Evolutionary conservation across 768 basidiomycete species (phyloP).

Genomic region (Gloeostereum incarnatum): DNA sequence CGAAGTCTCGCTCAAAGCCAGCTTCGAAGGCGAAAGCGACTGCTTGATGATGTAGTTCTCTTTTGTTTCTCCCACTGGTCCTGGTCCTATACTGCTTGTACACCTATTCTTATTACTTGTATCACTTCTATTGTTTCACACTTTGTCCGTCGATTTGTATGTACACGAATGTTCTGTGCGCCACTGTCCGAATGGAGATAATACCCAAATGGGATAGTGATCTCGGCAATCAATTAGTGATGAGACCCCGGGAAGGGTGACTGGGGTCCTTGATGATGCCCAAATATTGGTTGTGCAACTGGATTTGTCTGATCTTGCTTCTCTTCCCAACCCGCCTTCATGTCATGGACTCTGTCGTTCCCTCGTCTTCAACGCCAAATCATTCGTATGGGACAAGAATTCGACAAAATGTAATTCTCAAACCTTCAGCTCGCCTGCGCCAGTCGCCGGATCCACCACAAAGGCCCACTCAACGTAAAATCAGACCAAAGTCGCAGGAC

Average conservation of each 20-base stretch:
- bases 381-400: conserved; percentile 48
- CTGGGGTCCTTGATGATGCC: conserved; percentile 2
- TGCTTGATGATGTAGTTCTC: conserved; percentile 4
- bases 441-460: conserved; percentile 30
- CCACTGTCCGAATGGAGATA: conserved; percentile 2
- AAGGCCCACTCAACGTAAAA: conserved; percentile 18
- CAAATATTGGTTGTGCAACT: no score
- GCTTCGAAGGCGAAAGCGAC: conserved; percentile 22
- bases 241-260: no score
- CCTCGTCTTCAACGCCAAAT: no score
- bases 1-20: conserved; percentile 21
- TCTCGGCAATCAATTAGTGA: no score
- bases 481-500: conserved; percentile 12
- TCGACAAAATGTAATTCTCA: conserved; percentile 40
- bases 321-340: no score
- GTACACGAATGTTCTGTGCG: background rate
- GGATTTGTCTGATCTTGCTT: conserved; percentile 6
- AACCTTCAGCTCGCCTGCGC: conserved; percentile 41
- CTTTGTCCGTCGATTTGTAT: background rate
- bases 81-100: conserved; percentile 11
- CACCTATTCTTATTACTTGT: conserved; percentile 3
- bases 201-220: background rate
- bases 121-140: background rate
- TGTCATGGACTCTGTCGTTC: no score
- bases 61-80: conserved; percentile 8